These are phyloP conservation scores for Wallacemonas sp. DNA, from an alignment of 208 protist species.

Conservation along the genomic window DNA sequence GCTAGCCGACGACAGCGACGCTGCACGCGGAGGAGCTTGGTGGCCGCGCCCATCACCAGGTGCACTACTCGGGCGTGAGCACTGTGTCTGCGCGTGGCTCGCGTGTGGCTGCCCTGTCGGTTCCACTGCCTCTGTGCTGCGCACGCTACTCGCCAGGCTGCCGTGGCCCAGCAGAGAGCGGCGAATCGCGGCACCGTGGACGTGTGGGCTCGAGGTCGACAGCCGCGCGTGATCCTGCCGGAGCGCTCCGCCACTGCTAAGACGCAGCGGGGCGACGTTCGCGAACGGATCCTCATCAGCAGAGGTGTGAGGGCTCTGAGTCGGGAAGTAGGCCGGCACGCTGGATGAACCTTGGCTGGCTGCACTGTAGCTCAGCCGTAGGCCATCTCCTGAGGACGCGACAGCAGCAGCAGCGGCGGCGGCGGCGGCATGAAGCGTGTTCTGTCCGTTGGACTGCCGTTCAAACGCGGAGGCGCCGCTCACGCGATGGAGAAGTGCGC, in stretches of 20 bases:
- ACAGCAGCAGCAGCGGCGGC: background rate
- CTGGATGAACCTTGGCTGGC: background rate
- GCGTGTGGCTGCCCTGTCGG: too few relatives aligned
- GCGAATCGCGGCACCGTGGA: background rate
- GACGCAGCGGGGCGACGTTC: background rate
- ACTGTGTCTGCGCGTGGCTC: too few relatives aligned
- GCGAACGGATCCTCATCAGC: conserved; percentile 6
- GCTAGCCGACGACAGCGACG: too few relatives aligned
- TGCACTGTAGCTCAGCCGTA: background rate
- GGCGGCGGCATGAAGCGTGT: background rate
- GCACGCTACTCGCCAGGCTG: background rate
- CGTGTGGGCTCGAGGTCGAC: background rate
- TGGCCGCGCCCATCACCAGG: too few relatives aligned
- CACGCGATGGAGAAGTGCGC: background rate
- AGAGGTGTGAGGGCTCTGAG: background rate
- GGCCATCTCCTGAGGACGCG: background rate
- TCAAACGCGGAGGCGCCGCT: conserved; percentile 1
- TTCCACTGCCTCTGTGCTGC: too few relatives aligned
- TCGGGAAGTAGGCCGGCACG: background rate
- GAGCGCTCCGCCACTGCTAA: too few relatives aligned
- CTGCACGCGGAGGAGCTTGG: too few relatives aligned
- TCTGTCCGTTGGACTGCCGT: too few relatives aligned
- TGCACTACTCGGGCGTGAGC: too few relatives aligned
- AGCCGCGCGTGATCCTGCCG: background rate
- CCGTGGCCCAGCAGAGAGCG: conserved; percentile 5